These are phyloP conservation scores for Silene latifolia DNA, from an alignment of 148 eudicot species.

Conservation along the genomic window DNA sequence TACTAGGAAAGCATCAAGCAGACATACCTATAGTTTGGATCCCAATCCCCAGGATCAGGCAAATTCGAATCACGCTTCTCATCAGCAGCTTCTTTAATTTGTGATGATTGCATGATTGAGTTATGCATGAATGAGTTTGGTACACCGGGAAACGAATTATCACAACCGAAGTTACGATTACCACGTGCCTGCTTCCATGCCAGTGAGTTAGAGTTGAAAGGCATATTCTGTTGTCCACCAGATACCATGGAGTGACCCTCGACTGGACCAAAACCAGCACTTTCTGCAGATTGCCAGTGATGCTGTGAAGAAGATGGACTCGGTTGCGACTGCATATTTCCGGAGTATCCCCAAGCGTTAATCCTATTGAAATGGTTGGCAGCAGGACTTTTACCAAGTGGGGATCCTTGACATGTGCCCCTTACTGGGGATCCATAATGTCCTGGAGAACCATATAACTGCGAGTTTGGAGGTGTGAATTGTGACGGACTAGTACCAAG, in stretches of 20 bases:
- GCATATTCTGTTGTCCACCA: slow-evolving; percentile 49
- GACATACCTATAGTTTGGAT: slow-evolving; percentile 92
- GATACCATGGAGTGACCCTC: slow-evolving; percentile 48
- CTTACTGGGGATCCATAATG: slow-evolving; percentile 86
- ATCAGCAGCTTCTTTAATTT: slow-evolving; percentile 32
- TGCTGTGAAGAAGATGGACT: slow-evolving; percentile 46
- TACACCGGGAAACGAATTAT: slow-evolving; percentile 35
- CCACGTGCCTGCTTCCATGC: slow-evolving; percentile 59
- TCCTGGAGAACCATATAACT: slow-evolving; percentile 75
- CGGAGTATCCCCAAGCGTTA: slow-evolving; percentile 61
- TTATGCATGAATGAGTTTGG: slow-evolving; percentile 36
- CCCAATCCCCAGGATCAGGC: slow-evolving; percentile 99
- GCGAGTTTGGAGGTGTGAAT: slow-evolving; percentile 80
- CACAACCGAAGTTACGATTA: slow-evolving; percentile 31
- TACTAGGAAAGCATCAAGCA: slow-evolving; percentile 6
- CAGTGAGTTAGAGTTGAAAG: slow-evolving; percentile 40
- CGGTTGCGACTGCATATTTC: slow-evolving; percentile 53
- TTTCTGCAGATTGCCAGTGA: slow-evolving; percentile 53
- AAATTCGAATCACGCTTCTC: slow-evolving; percentile 51
- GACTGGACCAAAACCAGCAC: slow-evolving; percentile 38
- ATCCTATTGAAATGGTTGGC: slow-evolving; percentile 64
- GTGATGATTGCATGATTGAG: slow-evolving; percentile 30
- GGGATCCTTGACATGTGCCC: slow-evolving; percentile 77
- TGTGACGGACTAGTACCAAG: slow-evolving; percentile 98
- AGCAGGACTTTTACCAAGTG: slow-evolving; percentile 68